Base-by-base conservation (phyloP, 2,329 filamentous ascomycete genomes). In the Thielaviopsis euricoi region DNA sequence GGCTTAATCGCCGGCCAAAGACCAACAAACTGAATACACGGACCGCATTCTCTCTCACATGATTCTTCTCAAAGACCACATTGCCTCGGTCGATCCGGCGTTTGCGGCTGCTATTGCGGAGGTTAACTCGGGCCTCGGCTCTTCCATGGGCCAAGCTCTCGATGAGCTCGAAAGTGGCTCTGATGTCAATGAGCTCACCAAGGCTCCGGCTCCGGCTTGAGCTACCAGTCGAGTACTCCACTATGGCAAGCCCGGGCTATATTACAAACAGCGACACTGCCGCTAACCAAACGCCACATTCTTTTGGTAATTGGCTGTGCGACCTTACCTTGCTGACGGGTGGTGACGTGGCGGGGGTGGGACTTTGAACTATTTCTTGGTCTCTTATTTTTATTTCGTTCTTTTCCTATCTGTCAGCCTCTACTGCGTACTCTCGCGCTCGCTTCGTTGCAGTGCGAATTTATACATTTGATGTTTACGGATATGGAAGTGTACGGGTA, bases 1-100 rank as follows among this genome's bases (percentile, higher is more conserved):
- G 57, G 56, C 51, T 55, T 59, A 58, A 59, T 33, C 33, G 12
- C 53, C 33, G 53, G 21, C 48, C n/a, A 52, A 55, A 55, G 52
- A 52, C 29, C 37, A 58, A 53, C 49, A 53, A 59, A n/a, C 19
- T 52, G 46, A 55, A 29, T 58, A 54, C 52, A 48, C 52, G 56
- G 33, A 51, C 2, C 19, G 49, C 37, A 58, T 58, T 46, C 25
- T 53, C 23, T 52, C 23, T 21, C 51, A 54, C 23, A 54, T 58
- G 56, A 19, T 25, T 26, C 6, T 40, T 15, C 49, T 52, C 49
- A 52, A 57, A 50, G 33, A 52, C 10, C 22, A 52, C 56, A 46
- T 50, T 40, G 56, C 50, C 26, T 57, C 49, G 23, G 10, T 49
- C 43, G 56, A 57, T 22, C 56, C 56, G 15, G 33, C 26, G 13